These are phyloP conservation scores for Cystobasidium pallidum DNA, from an alignment of 1,284 basidiomycete genomes.

Conservation along the genomic window DNA sequence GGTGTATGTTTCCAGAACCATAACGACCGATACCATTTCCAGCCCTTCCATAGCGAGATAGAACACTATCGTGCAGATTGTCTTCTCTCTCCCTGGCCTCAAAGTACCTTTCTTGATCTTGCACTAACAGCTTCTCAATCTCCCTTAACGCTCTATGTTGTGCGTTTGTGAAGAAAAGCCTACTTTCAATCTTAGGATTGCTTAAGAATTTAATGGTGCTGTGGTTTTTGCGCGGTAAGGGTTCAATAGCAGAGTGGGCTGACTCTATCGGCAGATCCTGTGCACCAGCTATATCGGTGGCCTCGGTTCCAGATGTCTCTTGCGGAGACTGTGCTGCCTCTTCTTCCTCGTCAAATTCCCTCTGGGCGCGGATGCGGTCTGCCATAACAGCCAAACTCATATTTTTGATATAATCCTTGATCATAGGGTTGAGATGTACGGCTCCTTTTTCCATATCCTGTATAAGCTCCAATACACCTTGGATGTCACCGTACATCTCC, in stretches of 20 bases:
- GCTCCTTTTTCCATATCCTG: constrained; percentile 42
- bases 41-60: constrained; percentile 2
- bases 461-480: constrained; percentile 29
- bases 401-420: constrained; percentile 25
- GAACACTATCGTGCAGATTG: constrained; percentile 14
- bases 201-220: neutral
- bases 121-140: constrained; percentile 23
- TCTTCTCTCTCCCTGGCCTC: constrained; percentile 23
- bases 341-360: constrained; percentile 7
- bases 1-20: neutral
- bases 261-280: too few relatives aligned
- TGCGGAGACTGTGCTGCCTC: neutral
- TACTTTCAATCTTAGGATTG: constrained; percentile 20
- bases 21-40: neutral
- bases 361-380: constrained; percentile 21
- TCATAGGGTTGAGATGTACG: constrained; percentile 11
- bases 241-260: neutral
- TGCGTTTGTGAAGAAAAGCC: constrained; percentile 11
- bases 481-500: constrained; percentile 32
- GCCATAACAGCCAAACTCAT: constrained; percentile 29
- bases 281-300: neutral
- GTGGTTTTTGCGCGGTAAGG: neutral
- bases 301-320: neutral
- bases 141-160: constrained; percentile 21
- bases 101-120: constrained; percentile 7